Conservation (phyloP, 75 land plant genomes). For the Sequoiadendron giganteum region DNA sequence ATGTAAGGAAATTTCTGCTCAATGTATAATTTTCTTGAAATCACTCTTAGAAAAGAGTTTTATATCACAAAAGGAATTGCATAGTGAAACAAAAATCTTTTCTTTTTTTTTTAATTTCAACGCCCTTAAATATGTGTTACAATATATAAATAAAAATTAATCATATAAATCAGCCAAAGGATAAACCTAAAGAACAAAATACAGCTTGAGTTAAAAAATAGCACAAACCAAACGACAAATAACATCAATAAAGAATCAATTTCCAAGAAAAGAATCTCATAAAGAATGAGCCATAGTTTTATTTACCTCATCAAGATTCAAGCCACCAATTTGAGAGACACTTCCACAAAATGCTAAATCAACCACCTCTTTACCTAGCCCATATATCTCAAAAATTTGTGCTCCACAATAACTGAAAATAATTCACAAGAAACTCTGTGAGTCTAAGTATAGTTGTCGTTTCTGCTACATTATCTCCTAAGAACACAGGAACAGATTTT, state of each 20-base stretch:
- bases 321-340: conserved; percentile 80
- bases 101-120: neutral
- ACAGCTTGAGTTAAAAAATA: neutral
- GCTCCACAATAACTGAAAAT: conserved; percentile 91
- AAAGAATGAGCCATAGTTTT: neutral
- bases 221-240: neutral
- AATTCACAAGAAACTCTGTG: conserved; percentile 1
- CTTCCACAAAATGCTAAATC: conserved; percentile 90
- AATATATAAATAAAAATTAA: neutral
- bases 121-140: neutral
- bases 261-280: neutral
- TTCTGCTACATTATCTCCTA: neutral
- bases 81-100: neutral
- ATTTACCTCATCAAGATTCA: conserved; percentile 86
- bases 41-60: neutral
- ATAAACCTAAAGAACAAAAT: neutral
- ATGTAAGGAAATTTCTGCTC: neutral
- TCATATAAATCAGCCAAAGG: neutral
- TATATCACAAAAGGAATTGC: neutral
- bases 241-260: neutral
- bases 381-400: conserved; percentile 98
- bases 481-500: neutral
- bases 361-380: conserved; percentile 84
- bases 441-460: conserved; percentile 2
- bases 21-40: neutral